These are phyloP conservation scores for Coemansia biformis DNA, from an alignment of 192 early-diverging fungal species.

Conservation along the genomic window DNA sequence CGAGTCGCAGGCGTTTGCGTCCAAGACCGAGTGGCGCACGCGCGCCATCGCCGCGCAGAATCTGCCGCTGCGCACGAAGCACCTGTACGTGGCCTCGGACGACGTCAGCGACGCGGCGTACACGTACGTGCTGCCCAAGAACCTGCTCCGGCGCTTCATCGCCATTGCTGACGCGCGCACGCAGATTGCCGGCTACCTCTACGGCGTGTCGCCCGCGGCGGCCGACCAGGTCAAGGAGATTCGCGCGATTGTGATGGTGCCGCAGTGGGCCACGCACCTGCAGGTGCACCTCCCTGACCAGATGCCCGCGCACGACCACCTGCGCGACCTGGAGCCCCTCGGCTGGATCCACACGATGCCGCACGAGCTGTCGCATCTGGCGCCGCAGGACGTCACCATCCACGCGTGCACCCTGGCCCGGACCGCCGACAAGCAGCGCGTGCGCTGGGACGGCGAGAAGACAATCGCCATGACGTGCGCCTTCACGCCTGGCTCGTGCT, in stretches of 20 bases:
- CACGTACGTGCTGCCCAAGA: conserved; percentile 97
- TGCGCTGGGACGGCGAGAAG: conserved; percentile 91
- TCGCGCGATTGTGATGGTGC: conserved; percentile 87
- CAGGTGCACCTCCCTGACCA: conserved; percentile 84
- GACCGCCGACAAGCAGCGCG: conserved; percentile 59
- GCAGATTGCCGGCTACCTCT: conserved; percentile 93
- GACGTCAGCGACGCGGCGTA: conserved; percentile 92
- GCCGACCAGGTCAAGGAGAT: conserved; percentile 95
- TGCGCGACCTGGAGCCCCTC: conserved; percentile 90
- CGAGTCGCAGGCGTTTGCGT: conserved; percentile 94
- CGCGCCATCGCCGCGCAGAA: conserved; percentile 97
- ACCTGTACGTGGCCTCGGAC: conserved; percentile 94
- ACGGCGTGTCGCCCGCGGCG: conserved; percentile 84
- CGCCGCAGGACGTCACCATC: conserved; percentile 84
- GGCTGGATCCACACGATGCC: conserved; percentile 99
- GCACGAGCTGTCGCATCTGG: conserved; percentile 77
- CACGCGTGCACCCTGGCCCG: conserved; percentile 89
- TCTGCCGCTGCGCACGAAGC: conserved; percentile 88
- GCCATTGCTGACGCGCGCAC: conserved; percentile 89
- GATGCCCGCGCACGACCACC: conserved; percentile 86
- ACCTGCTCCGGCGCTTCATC: conserved; percentile 95
- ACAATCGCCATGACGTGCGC: conserved; percentile 87
- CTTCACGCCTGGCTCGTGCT: conserved; percentile 98
- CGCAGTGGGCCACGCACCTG: conserved; percentile 97
- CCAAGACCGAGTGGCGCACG: conserved; percentile 98